Conservation (phyloP, 1,139 yeast genomes). For the Hemisphaericaspora subhashii region DNA sequence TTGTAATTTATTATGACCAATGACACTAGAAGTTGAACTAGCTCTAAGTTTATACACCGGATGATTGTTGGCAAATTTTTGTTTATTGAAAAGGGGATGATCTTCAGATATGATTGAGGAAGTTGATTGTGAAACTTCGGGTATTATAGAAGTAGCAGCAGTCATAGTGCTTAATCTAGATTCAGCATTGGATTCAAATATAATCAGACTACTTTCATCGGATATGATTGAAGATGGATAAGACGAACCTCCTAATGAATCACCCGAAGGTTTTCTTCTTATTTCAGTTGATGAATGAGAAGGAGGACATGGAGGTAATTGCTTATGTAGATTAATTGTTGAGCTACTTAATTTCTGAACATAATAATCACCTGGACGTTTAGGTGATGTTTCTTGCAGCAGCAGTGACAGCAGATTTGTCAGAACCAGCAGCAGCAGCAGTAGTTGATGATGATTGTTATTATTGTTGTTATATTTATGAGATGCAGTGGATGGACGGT, state of each 20-base stretch:
- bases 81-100: background rate
- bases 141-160: constrained; percentile 9
- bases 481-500: background rate
- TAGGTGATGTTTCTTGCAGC: constrained; percentile 14
- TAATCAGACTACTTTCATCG: constrained; percentile 38
- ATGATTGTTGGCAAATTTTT: background rate
- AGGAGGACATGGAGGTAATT: constrained; percentile 3
- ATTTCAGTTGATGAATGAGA: constrained; percentile 6
- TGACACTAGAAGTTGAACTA: constrained; percentile 11
- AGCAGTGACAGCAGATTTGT: background rate
- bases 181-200: constrained; percentile 25
- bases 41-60: constrained; percentile 9
- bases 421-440: background rate
- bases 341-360: constrained; percentile 28
- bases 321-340: constrained; percentile 9
- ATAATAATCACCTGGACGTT: constrained; percentile 47
- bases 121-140: constrained; percentile 1
- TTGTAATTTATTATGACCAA: constrained; percentile 1
- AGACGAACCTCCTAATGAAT: constrained; percentile 37
- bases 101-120: background rate
- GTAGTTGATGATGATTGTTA: background rate
- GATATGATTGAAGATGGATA: constrained; percentile 32
- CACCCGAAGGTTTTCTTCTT: constrained; percentile 35
- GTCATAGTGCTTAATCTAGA: constrained; percentile 44
- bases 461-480: background rate